Conservation (phyloP, 2,329 filamentous ascomycete genomes). For the Pezicula radicicola region DNA sequence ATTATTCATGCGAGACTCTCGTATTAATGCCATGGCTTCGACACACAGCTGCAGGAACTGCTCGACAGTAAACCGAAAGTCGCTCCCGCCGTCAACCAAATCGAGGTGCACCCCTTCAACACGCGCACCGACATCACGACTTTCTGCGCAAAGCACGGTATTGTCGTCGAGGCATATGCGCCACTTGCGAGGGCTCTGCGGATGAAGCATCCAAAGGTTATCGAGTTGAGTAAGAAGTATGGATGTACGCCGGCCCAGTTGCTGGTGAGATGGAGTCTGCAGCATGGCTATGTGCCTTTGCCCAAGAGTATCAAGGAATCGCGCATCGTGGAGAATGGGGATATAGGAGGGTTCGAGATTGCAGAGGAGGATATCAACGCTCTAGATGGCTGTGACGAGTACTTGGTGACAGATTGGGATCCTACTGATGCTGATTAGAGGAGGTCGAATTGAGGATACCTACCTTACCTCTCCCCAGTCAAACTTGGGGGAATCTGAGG, state of each 20-base stretch:
- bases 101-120: slow-evolving; percentile 82
- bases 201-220: slow-evolving; percentile 65
- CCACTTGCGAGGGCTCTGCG: slow-evolving; percentile 70
- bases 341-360: slow-evolving; percentile 59
- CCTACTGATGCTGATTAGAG: slow-evolving; percentile 37
- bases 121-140: slow-evolving; percentile 64
- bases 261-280: slow-evolving; percentile 73
- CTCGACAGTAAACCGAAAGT: slow-evolving; percentile 43
- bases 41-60: slow-evolving; percentile 23
- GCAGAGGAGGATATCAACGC: slow-evolving; percentile 57
- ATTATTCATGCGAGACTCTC: background rate
- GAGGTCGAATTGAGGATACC: too few relatives aligned
- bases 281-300: slow-evolving; percentile 69
- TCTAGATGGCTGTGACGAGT: slow-evolving; percentile 67
- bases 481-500: too few relatives aligned
- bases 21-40: background rate
- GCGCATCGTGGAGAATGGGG: slow-evolving; percentile 63
- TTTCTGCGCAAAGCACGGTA: slow-evolving; percentile 62
- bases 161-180: slow-evolving; percentile 76
- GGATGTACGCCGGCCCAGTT: slow-evolving; percentile 69
- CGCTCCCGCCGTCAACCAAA: slow-evolving; percentile 71
- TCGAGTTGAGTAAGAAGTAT: slow-evolving; percentile 64
- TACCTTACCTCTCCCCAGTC: too few relatives aligned
- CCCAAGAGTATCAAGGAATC: slow-evolving; percentile 67
- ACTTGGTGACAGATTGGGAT: slow-evolving; percentile 68